Evolutionary conservation across 805 yeast species (phyloP), one percentile per base, ranked within the genome.

Genomic region (Candida ortonii): DNA sequence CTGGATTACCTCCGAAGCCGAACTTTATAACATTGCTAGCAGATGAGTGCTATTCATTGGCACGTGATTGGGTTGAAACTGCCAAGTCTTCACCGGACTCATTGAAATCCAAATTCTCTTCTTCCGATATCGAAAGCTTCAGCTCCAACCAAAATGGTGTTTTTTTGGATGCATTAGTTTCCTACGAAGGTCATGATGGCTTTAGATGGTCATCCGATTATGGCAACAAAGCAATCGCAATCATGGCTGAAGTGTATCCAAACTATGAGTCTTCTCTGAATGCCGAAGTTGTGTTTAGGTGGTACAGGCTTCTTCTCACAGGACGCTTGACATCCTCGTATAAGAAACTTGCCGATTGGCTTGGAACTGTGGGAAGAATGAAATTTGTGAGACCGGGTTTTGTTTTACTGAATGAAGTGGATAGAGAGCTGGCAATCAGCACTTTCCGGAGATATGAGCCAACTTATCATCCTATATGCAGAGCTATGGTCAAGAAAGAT

Each of bases 281-380:
- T 58, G 84, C 94, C 0, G 97, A 88, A 59, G 82, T 88, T 32
- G 67, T 80, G 26, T 81, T 80, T 62, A 75, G 94, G 55, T 83
- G 86, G 80, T 85, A 70, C 57, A 67, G 78, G 40, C 69, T 87
- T 34, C 78, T 83, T 47, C 67, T 85, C 6, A 62, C 68, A 0
- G 82, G 81, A 19, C 63, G 68, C 18, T 62, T 76, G 36, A 42
- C 53, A 9, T 58, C 66, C 21, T 64, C 65, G 33, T 73, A 80
- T 55, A 62, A 61, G 37, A 62, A 61, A 27, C 64, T 88, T 28
- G 87, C 94, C 3, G 75, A 76, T 34, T 88, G 95, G 95, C 70
- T 88, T 36, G 94, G 90, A 9, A 79, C 89, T 3, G 93, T 88
- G 15, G 96, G 96, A 14, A 75, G 96, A 67, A 88, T 88, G 96